A percentile compares a stretch with the other conserved stretches of the same genome.
These are phyloP conservation scores for Zygosaccharomyces pseudobailii DNA, from an alignment of 1,139 yeast species.

Conservation along the genomic window DNA sequence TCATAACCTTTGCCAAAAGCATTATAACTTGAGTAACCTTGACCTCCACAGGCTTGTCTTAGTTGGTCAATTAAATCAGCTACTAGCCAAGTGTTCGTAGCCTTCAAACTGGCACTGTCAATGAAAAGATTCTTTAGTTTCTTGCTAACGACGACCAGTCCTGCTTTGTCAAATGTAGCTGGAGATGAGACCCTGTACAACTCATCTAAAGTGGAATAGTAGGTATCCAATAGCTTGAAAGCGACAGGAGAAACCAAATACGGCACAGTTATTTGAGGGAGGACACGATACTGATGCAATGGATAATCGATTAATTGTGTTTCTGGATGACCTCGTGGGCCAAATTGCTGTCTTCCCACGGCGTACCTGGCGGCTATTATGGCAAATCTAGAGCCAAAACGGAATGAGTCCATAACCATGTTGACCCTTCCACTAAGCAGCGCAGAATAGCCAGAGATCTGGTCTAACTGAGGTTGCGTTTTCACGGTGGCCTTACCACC, in stretches of 20 bases:
- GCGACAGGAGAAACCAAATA: conserved; percentile 75
- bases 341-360: conserved; percentile 84
- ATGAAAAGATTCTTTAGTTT: conserved; percentile 75
- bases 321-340: conserved; percentile 40
- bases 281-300: conserved; percentile 77
- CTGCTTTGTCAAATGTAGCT: conserved; percentile 38
- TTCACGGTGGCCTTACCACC: conserved; percentile 55
- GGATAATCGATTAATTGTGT: conserved; percentile 75
- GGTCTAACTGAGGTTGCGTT: conserved; percentile 71
- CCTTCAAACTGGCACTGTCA: conserved; percentile 83
- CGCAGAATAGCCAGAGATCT: conserved; percentile 75
- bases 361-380: conserved; percentile 87
- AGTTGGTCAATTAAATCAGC: conserved; percentile 78
- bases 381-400: conserved; percentile 71
- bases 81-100: conserved; percentile 84
- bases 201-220: conserved; percentile 47
- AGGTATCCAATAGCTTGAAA: conserved; percentile 54
- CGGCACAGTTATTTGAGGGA: conserved; percentile 76
- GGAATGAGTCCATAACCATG: conserved; percentile 82
- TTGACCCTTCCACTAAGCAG: conserved; percentile 82
- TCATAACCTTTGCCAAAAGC: conserved; percentile 85
- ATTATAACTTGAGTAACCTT: conserved; percentile 85
- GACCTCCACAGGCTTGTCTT: conserved; percentile 97
- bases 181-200: conserved; percentile 50
- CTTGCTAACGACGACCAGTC: conserved; percentile 41